Conservation (phyloP, 2,329 filamentous ascomycete species). For the Penicillium crustosum region DNA sequence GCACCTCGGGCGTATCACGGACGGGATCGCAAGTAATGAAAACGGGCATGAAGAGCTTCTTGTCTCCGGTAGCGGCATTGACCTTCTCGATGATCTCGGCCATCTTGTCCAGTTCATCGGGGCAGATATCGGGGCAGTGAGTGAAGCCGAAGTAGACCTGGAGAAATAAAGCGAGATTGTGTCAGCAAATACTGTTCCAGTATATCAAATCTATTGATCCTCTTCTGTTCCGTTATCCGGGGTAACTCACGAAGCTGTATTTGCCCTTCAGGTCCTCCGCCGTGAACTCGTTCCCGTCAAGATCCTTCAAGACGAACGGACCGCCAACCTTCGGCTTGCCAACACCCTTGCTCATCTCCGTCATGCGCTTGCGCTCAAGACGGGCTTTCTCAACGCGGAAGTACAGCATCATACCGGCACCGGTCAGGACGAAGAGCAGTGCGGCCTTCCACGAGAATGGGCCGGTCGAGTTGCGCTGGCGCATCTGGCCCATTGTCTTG, state of each 20-base stretch:
- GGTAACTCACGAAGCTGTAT: constrained; percentile 57
- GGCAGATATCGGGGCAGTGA: constrained; percentile 97
- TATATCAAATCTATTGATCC: not conserved
- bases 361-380: constrained; percentile 83
- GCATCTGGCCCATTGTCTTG: constrained; percentile 44
- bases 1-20: constrained; percentile 79
- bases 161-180: not conserved
- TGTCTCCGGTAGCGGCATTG: constrained; percentile 38
- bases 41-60: constrained; percentile 65
- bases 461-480: constrained; percentile 41
- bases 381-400: constrained; percentile 92
- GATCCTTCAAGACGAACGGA: constrained; percentile 76
- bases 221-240: not conserved
- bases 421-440: constrained; percentile 77
- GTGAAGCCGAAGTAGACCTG: constrained; percentile 98
- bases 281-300: constrained; percentile 75
- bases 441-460: constrained; percentile 95
- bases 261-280: constrained; percentile 81
- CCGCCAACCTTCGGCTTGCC: constrained; percentile 93
- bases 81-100: constrained; percentile 83
- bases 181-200: constrained; percentile 3
- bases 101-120: constrained; percentile 99
- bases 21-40: constrained; percentile 97
- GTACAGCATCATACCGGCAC: constrained; percentile 77
- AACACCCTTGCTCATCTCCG: constrained; percentile 88